Percentiles rank a stretch among this genome's conserved stretches.
Conservation (phyloP, 495 filamentous ascomycete genomes). For the Polyplosphaeria fusca region DNA sequence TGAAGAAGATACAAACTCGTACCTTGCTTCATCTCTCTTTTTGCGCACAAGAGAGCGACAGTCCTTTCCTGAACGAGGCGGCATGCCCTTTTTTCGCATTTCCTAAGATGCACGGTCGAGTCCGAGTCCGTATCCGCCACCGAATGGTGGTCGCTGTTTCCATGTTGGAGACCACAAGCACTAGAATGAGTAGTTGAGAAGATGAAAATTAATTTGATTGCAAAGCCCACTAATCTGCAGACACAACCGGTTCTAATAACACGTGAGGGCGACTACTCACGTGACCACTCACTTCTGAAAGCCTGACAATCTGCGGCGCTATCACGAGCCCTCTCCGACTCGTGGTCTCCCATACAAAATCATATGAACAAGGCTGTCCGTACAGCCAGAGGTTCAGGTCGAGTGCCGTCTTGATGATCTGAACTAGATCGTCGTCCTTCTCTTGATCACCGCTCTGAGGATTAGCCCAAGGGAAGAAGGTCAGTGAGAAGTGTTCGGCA, state of each 20-base stretch:
- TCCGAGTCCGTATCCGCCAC: too few species aligned
- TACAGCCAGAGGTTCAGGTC: conserved; percentile 22
- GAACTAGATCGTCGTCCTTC: conserved; percentile 24
- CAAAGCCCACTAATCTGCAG: too few species aligned
- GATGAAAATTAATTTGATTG: too few species aligned
- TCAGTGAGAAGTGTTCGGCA: conserved; percentile 22
- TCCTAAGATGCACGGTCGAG: too few species aligned
- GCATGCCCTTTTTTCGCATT: too few species aligned
- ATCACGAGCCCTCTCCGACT: conserved; percentile 13
- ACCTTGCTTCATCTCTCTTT: too few species aligned
- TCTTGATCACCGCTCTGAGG: conserved; percentile 13
- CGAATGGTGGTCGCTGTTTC: too few species aligned
- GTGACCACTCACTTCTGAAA: background rate
- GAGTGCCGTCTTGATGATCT: conserved; percentile 12
- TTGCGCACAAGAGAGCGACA: too few species aligned
- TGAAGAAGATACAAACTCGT: too few species aligned
- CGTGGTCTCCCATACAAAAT: conserved; percentile 13
- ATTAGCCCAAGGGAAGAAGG: conserved; percentile 29
- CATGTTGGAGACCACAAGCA: too few species aligned
- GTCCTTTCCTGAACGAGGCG: too few species aligned
- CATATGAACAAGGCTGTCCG: conserved; percentile 8
- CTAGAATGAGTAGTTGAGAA: too few species aligned
- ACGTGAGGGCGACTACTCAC: background rate
- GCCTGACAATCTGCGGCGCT: conserved; percentile 7
- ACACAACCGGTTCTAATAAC: conserved; percentile 3